Evolutionary conservation across 2,329 filamentous ascomycete species (phyloP).

Genomic region (Bipolaris cookei): DNA sequence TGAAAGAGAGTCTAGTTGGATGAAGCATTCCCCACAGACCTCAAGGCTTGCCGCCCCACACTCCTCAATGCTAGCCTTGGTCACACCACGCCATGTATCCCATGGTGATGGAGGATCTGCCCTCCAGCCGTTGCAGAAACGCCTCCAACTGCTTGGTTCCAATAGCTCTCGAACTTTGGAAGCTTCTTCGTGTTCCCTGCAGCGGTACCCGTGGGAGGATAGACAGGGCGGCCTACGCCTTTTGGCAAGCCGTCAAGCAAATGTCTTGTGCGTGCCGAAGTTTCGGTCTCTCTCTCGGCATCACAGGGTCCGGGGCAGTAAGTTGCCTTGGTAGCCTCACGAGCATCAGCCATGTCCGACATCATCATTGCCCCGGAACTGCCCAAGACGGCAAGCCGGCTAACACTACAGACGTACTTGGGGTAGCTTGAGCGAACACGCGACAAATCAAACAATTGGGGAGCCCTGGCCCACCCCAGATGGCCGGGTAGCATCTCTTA

Average conservation of each 20-base stretch:
- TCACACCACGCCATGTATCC: slow-evolving; percentile 4
- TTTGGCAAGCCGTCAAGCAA: slow-evolving; percentile 17
- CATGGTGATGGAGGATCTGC: slow-evolving; percentile 5
- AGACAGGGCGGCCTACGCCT: slow-evolving; percentile 9
- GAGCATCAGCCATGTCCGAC: slow-evolving; percentile 6
- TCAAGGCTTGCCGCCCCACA: slow-evolving; percentile 9
- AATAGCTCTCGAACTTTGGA: slow-evolving; percentile 2
- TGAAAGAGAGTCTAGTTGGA: not conserved
- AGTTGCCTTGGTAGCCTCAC: slow-evolving; percentile 7
- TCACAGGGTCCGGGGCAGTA: slow-evolving; percentile 1
- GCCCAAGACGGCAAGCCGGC: slow-evolving; percentile 8
- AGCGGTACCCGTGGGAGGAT: not conserved
- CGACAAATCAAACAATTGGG: slow-evolving; percentile 3
- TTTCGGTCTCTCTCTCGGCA: slow-evolving; percentile 11
- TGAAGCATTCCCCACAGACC: slow-evolving; percentile 10
- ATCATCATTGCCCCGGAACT: slow-evolving; percentile 11
- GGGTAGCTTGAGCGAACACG: not conserved
- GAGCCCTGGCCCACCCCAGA: slow-evolving; percentile 7
- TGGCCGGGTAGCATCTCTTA: slow-evolving; percentile 10
- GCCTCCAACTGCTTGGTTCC: slow-evolving; percentile 1
- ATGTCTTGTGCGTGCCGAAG: slow-evolving; percentile 7
- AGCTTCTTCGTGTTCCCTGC: not conserved
- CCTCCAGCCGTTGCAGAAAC: not conserved
- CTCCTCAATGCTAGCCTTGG: not conserved
- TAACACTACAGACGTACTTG: not conserved